phyloP scores from a whole-genome alignment of 768 basidiomycete genomes.

The Pleurotus djamor region DNA sequence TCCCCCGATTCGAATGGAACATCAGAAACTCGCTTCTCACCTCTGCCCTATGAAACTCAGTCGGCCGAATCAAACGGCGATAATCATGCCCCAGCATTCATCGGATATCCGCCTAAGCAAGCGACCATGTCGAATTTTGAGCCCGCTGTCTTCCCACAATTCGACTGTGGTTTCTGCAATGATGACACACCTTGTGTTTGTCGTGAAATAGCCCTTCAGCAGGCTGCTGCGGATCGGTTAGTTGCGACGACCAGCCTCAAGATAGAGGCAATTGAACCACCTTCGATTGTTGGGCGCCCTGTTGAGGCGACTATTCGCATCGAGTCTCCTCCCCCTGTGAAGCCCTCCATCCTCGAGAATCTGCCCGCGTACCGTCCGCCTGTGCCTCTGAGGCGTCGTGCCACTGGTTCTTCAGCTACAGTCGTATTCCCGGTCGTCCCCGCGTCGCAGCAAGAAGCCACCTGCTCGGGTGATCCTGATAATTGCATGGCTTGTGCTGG shows the following conservation, averaged over 20 bases:
- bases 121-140: constrained; percentile 19
- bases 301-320: constrained; percentile 21
- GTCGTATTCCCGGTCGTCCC: constrained; percentile 54
- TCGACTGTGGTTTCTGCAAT: constrained; percentile 77
- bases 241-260: constrained; percentile 14
- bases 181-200: constrained; percentile 75
- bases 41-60: constrained; percentile 29
- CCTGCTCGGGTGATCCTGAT: constrained; percentile 82
- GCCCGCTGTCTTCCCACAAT: constrained; percentile 35
- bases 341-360: constrained; percentile 69
- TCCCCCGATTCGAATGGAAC: constrained; percentile 42
- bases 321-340: constrained; percentile 18
- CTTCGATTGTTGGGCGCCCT: constrained; percentile 15
- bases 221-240: constrained; percentile 23
- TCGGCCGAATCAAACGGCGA: constrained; percentile 16
- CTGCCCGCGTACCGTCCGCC: constrained; percentile 80
- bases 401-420: constrained; percentile 32
- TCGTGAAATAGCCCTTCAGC: constrained; percentile 58
- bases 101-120: constrained; percentile 26
- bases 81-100: constrained; percentile 24
- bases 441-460: constrained; percentile 20
- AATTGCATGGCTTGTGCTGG: constrained; percentile 86
- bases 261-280: constrained; percentile 20
- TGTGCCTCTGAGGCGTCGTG: constrained; percentile 71
- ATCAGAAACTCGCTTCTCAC: constrained; percentile 29